phyloP scores from a whole-genome alignment of 768 basidiomycete species.

The Mycena amicta region DNA sequence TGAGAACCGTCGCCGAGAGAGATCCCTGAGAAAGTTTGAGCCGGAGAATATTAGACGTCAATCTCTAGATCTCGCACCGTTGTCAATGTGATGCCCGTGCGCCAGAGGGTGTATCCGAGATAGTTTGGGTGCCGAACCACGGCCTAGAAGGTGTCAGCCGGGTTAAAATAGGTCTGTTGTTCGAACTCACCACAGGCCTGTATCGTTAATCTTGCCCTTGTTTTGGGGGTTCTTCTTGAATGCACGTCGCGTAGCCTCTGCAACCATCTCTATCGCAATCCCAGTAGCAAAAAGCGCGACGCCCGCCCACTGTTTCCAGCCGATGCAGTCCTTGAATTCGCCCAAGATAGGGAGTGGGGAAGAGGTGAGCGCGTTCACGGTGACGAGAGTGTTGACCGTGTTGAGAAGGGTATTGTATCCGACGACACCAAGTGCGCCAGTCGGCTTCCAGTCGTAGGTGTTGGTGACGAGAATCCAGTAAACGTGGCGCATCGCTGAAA shows the following conservation, averaged over 20 bases:
- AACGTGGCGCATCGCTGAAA: constrained; percentile 15
- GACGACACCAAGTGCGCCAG: constrained; percentile 10
- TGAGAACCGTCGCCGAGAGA: not conserved
- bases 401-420: constrained; percentile 20
- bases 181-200: constrained; percentile 24
- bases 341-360: constrained; percentile 4
- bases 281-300: constrained; percentile 21
- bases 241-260: constrained; percentile 25
- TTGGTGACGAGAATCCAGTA: constrained; percentile 16
- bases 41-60: not conserved
- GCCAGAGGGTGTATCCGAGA: constrained; percentile 28
- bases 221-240: constrained; percentile 29
- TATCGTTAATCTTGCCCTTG: constrained; percentile 24
- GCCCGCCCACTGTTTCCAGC: constrained; percentile 23
- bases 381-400: constrained; percentile 25
- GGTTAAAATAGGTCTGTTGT: not conserved
- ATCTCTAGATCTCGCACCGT: constrained; percentile 2
- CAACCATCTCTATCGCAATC: constrained; percentile 19
- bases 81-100: constrained; percentile 24
- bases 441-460: constrained; percentile 3
- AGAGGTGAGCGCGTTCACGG: constrained; percentile 20
- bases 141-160: constrained; percentile 3
- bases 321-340: constrained; percentile 19
- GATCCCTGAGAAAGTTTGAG: constrained; percentile 5
- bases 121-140: constrained; percentile 30